A percentile compares a stretch with the other conserved stretches of the same genome.
phyloP scores from a whole-genome alignment of 306 rosid species.

The Pyrus bretschneideri region DNA sequence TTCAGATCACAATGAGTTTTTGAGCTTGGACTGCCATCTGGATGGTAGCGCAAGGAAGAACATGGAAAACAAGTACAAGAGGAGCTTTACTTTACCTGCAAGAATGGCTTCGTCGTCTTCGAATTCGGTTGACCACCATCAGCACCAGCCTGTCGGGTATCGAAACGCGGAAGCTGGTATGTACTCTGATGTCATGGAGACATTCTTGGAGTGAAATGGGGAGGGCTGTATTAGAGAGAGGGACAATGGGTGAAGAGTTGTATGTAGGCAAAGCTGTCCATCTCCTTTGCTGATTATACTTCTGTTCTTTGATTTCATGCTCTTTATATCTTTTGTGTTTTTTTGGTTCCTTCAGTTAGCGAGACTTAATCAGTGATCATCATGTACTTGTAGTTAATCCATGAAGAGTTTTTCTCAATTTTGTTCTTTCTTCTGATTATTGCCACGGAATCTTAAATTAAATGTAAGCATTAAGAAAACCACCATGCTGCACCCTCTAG shows the following conservation, averaged over 20 bases:
- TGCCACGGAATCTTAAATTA: background rate
- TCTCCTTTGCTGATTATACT: slow-evolving; percentile 28
- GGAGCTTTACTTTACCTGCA: slow-evolving; percentile 75
- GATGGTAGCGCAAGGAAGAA: slow-evolving; percentile 48
- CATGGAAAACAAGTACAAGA: slow-evolving; percentile 66
- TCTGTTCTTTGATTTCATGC: slow-evolving; percentile 34
- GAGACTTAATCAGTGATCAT: slow-evolving; percentile 40
- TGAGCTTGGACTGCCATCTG: slow-evolving; percentile 82
- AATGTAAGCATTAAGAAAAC: background rate
- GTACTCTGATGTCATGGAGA: slow-evolving; percentile 91
- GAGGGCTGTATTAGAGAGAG: background rate
- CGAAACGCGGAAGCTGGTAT: slow-evolving; percentile 65
- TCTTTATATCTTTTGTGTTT: slow-evolving; percentile 29
- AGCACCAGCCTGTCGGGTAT: slow-evolving; percentile 48
- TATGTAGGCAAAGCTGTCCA: slow-evolving; percentile 52
- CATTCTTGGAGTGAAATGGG: slow-evolving; percentile 68
- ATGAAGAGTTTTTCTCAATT: background rate
- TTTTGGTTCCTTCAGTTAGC: slow-evolving; percentile 16
- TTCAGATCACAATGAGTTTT: slow-evolving; percentile 59
- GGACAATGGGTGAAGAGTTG: slow-evolving; percentile 28
- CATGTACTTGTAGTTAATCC: slow-evolving; percentile 27
- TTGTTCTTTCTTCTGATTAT: background rate
- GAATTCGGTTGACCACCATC: slow-evolving; percentile 72
- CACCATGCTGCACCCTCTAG: background rate
- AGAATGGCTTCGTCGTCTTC: slow-evolving; percentile 82